Evolutionary conservation across 441 rosid species (phyloP).

Genomic region (Erodium texanum): DNA sequence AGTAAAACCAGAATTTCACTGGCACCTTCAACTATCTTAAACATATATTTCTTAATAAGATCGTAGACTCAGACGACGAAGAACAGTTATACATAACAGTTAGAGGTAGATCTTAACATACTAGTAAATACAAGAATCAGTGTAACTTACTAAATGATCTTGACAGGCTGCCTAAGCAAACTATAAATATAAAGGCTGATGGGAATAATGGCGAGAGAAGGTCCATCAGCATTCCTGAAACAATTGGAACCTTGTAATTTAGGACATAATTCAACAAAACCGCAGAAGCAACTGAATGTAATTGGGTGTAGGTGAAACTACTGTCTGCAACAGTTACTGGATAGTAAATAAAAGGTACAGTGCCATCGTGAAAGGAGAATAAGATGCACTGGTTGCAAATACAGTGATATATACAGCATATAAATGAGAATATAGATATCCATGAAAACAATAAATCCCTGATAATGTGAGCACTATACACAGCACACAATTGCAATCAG

Average conservation of each 20-base stretch:
- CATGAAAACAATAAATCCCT: not conserved
- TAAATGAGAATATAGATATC: not conserved
- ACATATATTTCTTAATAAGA: not conserved
- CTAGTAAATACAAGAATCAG: not conserved
- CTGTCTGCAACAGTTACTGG: not conserved
- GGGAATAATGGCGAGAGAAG: conserved; percentile 88
- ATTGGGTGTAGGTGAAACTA: not conserved
- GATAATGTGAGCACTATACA: not conserved
- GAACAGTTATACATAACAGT: not conserved
- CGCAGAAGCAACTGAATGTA: not conserved
- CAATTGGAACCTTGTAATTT: conserved; percentile 12
- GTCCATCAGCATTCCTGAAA: conserved; percentile 96
- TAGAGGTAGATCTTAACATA: conserved; percentile 5
- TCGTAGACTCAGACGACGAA: not conserved
- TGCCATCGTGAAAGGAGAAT: too few species aligned
- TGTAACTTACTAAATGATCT: conserved; percentile 81
- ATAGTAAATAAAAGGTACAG: not conserved
- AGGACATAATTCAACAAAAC: not conserved
- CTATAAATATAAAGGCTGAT: conserved; percentile 70
- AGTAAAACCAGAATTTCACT: too few species aligned
- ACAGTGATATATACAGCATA: not conserved
- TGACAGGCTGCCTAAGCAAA: conserved; percentile 91
- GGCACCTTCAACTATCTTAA: conserved; percentile 7
- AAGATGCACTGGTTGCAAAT: not conserved
- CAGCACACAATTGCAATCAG: not conserved